Percentiles rank a stretch among this genome's conserved stretches.
phyloP scores from a whole-genome alignment of 805 yeast species.

The Lachancea waltii region DNA sequence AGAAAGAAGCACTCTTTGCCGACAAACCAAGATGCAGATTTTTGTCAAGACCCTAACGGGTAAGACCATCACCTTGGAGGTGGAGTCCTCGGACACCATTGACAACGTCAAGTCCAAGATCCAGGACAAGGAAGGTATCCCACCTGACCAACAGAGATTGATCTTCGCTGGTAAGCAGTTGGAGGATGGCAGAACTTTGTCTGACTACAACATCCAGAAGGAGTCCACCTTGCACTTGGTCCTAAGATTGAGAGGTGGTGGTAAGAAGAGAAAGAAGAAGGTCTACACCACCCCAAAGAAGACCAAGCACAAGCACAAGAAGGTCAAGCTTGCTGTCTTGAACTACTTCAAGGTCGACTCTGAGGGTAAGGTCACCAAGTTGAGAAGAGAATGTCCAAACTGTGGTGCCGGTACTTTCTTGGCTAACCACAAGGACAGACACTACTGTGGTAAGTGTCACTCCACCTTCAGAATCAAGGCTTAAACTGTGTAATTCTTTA shows the following conservation, averaged over 20 bases:
- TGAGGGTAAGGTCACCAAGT: slow-evolving; percentile 97
- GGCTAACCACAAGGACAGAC: slow-evolving; percentile 98
- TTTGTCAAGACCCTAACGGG: slow-evolving; percentile 99
- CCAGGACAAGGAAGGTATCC: slow-evolving; percentile 96
- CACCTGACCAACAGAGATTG: slow-evolving; percentile 96
- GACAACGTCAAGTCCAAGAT: slow-evolving; percentile 95
- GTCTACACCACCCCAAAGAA: slow-evolving; percentile 99
- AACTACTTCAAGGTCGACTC: slow-evolving; percentile 99
- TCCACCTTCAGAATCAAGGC: slow-evolving; percentile 63
- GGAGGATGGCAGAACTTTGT: slow-evolving; percentile 92
- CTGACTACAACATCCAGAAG: slow-evolving; percentile 98
- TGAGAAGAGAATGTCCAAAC: slow-evolving; percentile 96
- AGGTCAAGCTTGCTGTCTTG: slow-evolving; percentile 97
- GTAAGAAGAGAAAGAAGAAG: slow-evolving; percentile 99
- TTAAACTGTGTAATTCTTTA: slow-evolving; percentile 12
- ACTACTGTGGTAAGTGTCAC: slow-evolving; percentile 99
- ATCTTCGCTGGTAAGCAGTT: slow-evolving; percentile 97
- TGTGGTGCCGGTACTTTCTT: slow-evolving; percentile 99
- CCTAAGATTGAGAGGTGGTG: slow-evolving; percentile 98
- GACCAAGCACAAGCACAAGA: slow-evolving; percentile 99
- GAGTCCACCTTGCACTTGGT: slow-evolving; percentile 96
- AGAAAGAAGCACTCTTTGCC: slow-evolving; percentile 40
- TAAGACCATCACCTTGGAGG: slow-evolving; percentile 97
- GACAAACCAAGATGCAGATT: slow-evolving; percentile 75
- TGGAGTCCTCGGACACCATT: slow-evolving; percentile 95